Evolutionary conservation across 2,329 filamentous ascomycete genomes (phyloP).

Genomic region (Fusarium piperis): DNA sequence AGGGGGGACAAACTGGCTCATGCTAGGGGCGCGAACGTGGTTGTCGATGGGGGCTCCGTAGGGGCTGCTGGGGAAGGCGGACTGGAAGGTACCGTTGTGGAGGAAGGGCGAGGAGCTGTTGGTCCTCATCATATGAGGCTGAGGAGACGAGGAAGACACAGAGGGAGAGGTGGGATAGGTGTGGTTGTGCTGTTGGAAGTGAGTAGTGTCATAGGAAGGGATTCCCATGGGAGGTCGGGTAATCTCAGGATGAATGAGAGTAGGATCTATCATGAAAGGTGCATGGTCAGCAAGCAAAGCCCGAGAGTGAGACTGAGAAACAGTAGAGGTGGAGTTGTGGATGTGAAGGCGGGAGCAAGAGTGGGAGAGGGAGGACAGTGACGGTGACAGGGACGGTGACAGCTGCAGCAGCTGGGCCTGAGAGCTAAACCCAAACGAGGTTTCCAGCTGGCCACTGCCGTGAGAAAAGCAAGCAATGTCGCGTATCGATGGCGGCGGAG

Average conservation of each 20-base stretch:
- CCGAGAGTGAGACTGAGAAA: background rate
- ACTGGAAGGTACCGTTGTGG: slow-evolving; percentile 63
- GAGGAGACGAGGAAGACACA: slow-evolving; percentile 64
- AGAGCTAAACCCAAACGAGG: slow-evolving; percentile 27
- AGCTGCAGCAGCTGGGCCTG: slow-evolving; percentile 13
- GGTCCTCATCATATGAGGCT: slow-evolving; percentile 58
- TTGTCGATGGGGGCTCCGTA: slow-evolving; percentile 58
- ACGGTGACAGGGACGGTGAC: slow-evolving; percentile 8
- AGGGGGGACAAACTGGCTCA: slow-evolving; percentile 74
- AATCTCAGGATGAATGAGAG: slow-evolving; percentile 66
- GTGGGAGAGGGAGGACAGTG: slow-evolving; percentile 4
- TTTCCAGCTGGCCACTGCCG: slow-evolving; percentile 39
- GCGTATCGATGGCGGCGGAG: slow-evolving; percentile 32
- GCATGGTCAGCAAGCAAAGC: slow-evolving; percentile 50
- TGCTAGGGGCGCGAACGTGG: slow-evolving; percentile 70
- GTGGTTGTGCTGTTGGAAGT: slow-evolving; percentile 58
- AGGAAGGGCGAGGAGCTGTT: slow-evolving; percentile 75
- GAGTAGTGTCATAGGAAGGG: slow-evolving; percentile 57
- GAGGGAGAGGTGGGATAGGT: slow-evolving; percentile 71
- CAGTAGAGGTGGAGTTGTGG: slow-evolving; percentile 19
- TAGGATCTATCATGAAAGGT: slow-evolving; percentile 58
- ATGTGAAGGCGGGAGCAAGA: background rate
- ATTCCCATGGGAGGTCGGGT: slow-evolving; percentile 57
- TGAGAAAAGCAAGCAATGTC: slow-evolving; percentile 31
- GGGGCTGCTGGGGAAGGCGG: slow-evolving; percentile 63